These are phyloP conservation scores for Alternaria sp. DNA, from an alignment of 2,329 filamentous ascomycete species.

Conservation along the genomic window DNA sequence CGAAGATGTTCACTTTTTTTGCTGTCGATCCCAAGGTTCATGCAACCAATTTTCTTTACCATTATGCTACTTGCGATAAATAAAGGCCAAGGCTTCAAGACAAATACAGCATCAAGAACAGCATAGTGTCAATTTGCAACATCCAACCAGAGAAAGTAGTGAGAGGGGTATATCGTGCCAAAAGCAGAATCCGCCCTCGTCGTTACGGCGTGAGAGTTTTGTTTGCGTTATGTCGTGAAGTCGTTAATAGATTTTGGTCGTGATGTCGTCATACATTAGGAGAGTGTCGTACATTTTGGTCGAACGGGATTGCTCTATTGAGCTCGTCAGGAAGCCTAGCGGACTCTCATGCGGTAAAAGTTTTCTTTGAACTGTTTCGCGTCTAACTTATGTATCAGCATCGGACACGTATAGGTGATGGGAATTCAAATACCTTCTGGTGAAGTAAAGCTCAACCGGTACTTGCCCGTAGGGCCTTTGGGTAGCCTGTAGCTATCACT, in stretches of 20 bases:
- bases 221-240: slow-evolving; percentile 24
- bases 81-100: not conserved
- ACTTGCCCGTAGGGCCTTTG: slow-evolving; percentile 37
- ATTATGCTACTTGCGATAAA: not conserved
- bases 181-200: slow-evolving; percentile 36
- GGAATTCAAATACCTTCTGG: slow-evolving; percentile 33
- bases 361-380: slow-evolving; percentile 38
- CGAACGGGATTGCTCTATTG: not conserved
- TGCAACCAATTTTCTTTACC: not conserved
- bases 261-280: slow-evolving; percentile 10
- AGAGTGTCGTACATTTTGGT: not conserved
- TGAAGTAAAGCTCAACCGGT: slow-evolving; percentile 43
- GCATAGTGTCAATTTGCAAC: slow-evolving; percentile 14
- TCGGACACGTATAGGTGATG: not conserved
- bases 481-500: slow-evolving; percentile 55
- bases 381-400: slow-evolving; percentile 23
- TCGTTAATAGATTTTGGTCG: slow-evolving; percentile 26
- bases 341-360: slow-evolving; percentile 38
- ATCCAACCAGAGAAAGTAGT: slow-evolving; percentile 2
- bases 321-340: not conserved
- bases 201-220: slow-evolving; percentile 24
- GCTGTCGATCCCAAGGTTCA: not conserved
- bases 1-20: slow-evolving; percentile 1
- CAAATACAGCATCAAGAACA: not conserved
- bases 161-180: slow-evolving; percentile 45